Evolutionary conservation across 2,329 filamentous ascomycete genomes (phyloP).

Genomic region (Exserohilum turcica): DNA sequence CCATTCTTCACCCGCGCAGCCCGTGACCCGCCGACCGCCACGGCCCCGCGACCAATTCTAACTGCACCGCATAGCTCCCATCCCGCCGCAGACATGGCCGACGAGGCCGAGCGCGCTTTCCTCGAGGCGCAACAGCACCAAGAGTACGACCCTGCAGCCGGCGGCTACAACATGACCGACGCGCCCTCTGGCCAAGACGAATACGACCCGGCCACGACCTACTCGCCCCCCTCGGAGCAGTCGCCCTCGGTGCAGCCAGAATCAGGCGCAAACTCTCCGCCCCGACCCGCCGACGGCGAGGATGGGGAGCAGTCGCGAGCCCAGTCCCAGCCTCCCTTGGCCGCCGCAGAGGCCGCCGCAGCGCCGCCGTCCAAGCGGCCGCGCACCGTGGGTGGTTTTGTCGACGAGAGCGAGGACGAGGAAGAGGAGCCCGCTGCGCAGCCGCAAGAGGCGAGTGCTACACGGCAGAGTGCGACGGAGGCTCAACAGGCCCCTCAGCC

Average conservation of each 20-base stretch:
- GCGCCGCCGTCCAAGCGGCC: constrained; percentile 50
- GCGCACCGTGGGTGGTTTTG: constrained; percentile 65
- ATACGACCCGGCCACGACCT: constrained; percentile 46
- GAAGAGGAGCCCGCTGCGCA: constrained; percentile 57
- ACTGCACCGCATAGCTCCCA: constrained; percentile 13
- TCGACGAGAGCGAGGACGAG: constrained; percentile 67
- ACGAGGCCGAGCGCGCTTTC: constrained; percentile 60
- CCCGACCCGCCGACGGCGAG: constrained; percentile 26
- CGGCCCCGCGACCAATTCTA: constrained; percentile 12
- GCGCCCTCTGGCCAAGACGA: constrained; percentile 51
- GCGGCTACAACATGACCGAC: constrained; percentile 47
- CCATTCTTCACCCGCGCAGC: constrained; percentile 22
- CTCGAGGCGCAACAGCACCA: constrained; percentile 54
- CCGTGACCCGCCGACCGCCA: constrained; percentile 18
- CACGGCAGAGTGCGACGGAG: constrained; percentile 55
- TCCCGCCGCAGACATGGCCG: constrained; percentile 51
- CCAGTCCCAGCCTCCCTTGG: constrained; percentile 28
- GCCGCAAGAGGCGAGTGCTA: constrained; percentile 53
- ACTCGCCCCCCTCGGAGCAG: constrained; percentile 32
- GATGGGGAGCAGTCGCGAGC: constrained; percentile 31
- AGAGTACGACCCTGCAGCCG: constrained; percentile 49
- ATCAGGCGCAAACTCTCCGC: constrained; percentile 38
- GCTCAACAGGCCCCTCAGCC: constrained; percentile 58
- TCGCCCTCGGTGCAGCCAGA: constrained; percentile 36
- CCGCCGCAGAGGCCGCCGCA: constrained; percentile 35